Evolutionary conservation across 176 grass and related monocot species (phyloP), one percentile per base, ranked within the genome.

Genomic region (Coix lacrymajobi): DNA sequence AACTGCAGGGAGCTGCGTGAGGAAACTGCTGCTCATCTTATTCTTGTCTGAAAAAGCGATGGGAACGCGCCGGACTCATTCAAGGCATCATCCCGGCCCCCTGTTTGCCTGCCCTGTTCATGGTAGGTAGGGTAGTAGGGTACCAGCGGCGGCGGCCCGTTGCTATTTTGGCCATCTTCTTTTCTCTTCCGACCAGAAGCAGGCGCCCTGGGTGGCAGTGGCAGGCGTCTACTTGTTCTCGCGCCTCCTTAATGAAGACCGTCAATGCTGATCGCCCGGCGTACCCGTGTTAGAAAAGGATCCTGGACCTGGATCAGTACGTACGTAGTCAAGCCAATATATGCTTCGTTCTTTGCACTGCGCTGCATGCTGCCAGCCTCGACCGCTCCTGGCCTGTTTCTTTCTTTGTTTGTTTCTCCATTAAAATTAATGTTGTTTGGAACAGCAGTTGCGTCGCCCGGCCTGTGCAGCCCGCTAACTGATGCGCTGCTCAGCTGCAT

Each of bases 221-320:
- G 17, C 19, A 19, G 8, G 8, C 76, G 82, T 62, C 85, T 43
- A 48, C 77, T 38, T 81, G 51, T 46, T 87, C 37, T 63, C 11
- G 58, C 69, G 36, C 72, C 5, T 51, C 0, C 44, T 84, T 75
- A 84, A 77, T 77, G 48, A 1, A 3, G 28, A 5, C 8, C 19
- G 24, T 26, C 62, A 25, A 67, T 48, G 77, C 8, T 52, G 63
- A 52, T 66, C 62, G 3, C 41, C 4, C 12, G 7, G 60, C 58
- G 43, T 11, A 5, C 60, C 31, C 3, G 43, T 49, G 28, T 8
- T 12, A 11, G 78, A 39, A 51, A 52, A 69, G 32, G 32, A 51
- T 17, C 26, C 38, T 63, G 13, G 43, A 33, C 10, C 11, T 8
- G 7, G 8, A 4, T 4, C 30, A 65, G 44, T n/a, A n/a, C n/a